Evolutionary conservation across 2,329 filamentous ascomycete species (phyloP).

Genomic region (Pseudonectria foliicola): DNA sequence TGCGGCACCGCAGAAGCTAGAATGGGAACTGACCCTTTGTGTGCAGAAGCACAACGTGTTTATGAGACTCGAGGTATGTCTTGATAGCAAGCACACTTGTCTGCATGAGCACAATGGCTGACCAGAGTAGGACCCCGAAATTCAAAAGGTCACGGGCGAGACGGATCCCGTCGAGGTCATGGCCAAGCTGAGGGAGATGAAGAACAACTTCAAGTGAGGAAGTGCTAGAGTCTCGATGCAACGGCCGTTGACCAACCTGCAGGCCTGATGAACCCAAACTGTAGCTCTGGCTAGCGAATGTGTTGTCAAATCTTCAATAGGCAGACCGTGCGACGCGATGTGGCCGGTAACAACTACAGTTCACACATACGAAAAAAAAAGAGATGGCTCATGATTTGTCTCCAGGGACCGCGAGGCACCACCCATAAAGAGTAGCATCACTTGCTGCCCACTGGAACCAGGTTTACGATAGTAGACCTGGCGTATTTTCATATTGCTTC

Average conservation of each 20-base stretch:
- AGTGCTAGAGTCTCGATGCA: slow-evolving; percentile 20
- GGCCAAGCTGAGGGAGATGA: slow-evolving; percentile 79
- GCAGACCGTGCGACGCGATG: no score
- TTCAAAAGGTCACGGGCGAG: slow-evolving; percentile 78
- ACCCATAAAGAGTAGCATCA: slow-evolving; percentile 19
- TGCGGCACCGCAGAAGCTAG: not conserved
- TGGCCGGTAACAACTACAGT: slow-evolving; percentile 24
- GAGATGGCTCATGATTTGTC: slow-evolving; percentile 19
- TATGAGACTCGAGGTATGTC: slow-evolving; percentile 79
- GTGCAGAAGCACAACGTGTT: slow-evolving; percentile 85
- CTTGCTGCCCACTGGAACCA: slow-evolving; percentile 26
- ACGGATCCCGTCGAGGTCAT: slow-evolving; percentile 79
- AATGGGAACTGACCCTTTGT: slow-evolving; percentile 2
- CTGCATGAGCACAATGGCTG: slow-evolving; percentile 1
- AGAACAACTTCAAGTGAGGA: slow-evolving; percentile 66
- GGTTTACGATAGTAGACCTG: slow-evolving; percentile 13
- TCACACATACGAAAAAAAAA: slow-evolving; percentile 1
- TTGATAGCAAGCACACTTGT: slow-evolving; percentile 26
- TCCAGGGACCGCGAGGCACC: slow-evolving; percentile 30
- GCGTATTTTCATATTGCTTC: slow-evolving; percentile 52
- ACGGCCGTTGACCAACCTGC: no score
- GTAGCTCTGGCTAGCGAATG: no score
- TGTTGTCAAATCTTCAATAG: no score
- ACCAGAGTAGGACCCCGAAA: slow-evolving; percentile 59
- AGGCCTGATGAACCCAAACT: no score